Percentiles rank a stretch among this genome's conserved stretches.
phyloP scores from a whole-genome alignment of 176 grass and related monocot genomes.

The Oryza punctata region DNA sequence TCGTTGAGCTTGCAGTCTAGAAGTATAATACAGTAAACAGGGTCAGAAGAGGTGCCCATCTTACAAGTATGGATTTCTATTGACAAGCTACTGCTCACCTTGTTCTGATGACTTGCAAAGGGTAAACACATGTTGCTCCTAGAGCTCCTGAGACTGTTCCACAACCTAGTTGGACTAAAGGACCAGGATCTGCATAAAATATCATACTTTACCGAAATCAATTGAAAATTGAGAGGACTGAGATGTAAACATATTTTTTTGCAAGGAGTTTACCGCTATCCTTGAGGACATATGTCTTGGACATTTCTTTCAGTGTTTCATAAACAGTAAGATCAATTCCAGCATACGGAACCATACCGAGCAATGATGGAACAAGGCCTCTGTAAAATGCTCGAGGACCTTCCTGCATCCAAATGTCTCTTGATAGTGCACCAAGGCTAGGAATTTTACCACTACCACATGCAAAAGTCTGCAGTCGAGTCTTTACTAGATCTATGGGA shows the following conservation, averaged over 20 bases:
- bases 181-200: slow-evolving; percentile 58
- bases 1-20: slow-evolving; percentile 72
- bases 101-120: slow-evolving; percentile 91
- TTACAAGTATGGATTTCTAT: slow-evolving; percentile 22
- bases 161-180: slow-evolving; percentile 79
- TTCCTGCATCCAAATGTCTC: slow-evolving; percentile 75
- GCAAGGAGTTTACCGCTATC: slow-evolving; percentile 63
- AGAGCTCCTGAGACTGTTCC: slow-evolving; percentile 85
- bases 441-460: slow-evolving; percentile 56
- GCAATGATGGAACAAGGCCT: slow-evolving; percentile 79
- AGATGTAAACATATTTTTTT: slow-evolving; percentile 14
- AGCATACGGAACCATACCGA: slow-evolving; percentile 91
- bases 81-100: slow-evolving; percentile 45
- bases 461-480: slow-evolving; percentile 65
- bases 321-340: slow-evolving; percentile 92
- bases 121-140: slow-evolving; percentile 88
- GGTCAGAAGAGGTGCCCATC: neutral
- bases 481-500: slow-evolving; percentile 88
- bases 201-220: slow-evolving; percentile 6
- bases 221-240: neutral
- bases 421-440: slow-evolving; percentile 59
- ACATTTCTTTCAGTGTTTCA: slow-evolving; percentile 92
- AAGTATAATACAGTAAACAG: slow-evolving; percentile 25
- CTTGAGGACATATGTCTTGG: slow-evolving; percentile 73
- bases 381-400: slow-evolving; percentile 87